Base-by-base conservation (phyloP, 2,329 filamentous ascomycete genomes). In the Pezicula neosporulosa region DNA sequence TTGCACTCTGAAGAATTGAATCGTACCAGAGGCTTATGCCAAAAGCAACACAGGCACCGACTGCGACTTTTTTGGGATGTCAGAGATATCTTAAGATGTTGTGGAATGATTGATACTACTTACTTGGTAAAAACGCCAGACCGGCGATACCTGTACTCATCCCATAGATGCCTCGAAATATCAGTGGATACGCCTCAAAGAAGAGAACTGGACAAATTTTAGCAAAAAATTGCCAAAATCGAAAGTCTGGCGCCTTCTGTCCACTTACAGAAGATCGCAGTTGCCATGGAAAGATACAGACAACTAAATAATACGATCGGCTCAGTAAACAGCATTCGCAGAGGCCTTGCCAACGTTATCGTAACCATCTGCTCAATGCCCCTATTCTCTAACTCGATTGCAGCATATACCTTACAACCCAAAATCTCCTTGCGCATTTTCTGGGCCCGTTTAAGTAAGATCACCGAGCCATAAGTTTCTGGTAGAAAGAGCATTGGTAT, bases 121-220 rank as follows among this genome's bases (percentile, higher is more conserved):
- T 21, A 21, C 21, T 37, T 6, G 35, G 35, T 4, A 59, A 66
- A 69, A 85, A 85, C 50, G 81, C 74, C 15, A 85, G 72, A 18
- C 81, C 80, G 51, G 77, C 66, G 51, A 81, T 62, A 37, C 81
- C 80, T 5, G 77, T 65, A 54, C 72, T 76, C 75, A 86, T 82
- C 61, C 68, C 63, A 66, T 86, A 86, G 59, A 76, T 68, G 30
- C 72, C 72, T 8, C 74, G 72, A 63, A 83, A 86, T 53, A 86
- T 80, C 19, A 83, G 70, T 8, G 82, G 81, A 66, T 86, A 85
- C 16, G 77, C 77, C 61, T 86, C 81, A 61, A 86, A 86, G 68
- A 76, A 85, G 41, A 74, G 76, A 60, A 80, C 21, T 21, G 5
- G 21, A 21, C 21, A 21, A 21, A 21, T 21, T 3, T 21, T 21